Evolutionary conservation across 1,139 yeast genomes (phyloP), one percentile per base, ranked within the genome.

Genomic region (Geotrichum macrosporum): DNA sequence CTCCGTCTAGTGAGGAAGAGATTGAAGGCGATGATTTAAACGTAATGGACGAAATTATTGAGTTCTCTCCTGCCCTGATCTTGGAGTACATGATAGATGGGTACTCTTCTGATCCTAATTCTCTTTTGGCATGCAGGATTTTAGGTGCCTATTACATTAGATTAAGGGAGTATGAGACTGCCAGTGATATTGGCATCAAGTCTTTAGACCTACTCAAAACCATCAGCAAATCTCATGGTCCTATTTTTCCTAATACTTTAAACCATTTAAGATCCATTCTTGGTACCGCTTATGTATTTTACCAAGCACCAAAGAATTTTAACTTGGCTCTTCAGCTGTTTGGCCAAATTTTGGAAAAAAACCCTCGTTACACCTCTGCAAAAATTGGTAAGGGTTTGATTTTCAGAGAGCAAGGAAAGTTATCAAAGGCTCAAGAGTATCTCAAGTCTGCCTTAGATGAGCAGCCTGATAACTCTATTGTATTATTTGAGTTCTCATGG

Each of bases 261-360:
- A 75, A 74, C 47, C 84, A 81, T 47, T 67, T 86, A 21, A 70
- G 83, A 20, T 74, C 88, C 42, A 72, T 78, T 15, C 70, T 86
- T 47, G 97, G 94, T 0, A 76, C 81, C 2, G 76, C 84, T 0
- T 85, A 87, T 59, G 86, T 95, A 0, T 83, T 84, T 59, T 76
- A 81, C 60, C 95, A 89, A 61, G 85, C 96, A 0, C 98, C 97
- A 4, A 87, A 87, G 63, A 84, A 89, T 63, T 87, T 79, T 59
- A 72, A 76, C 8, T 72, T 81, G 33, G 97, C 98, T 0, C 63
- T 84, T 37, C 78, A 77, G 41, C 66, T 88, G 22, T 92, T 84
- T 63, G 84, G 83, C 44, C 69, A 73, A 27, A 77, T 88, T 6
- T 69, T 86, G 26, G 57, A 58, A 2, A 67, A 68, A 2, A 77